These are phyloP conservation scores for Ophiocytium majus DNA, from an alignment of 352 stramenopile genomes.

Conservation along the genomic window DNA sequence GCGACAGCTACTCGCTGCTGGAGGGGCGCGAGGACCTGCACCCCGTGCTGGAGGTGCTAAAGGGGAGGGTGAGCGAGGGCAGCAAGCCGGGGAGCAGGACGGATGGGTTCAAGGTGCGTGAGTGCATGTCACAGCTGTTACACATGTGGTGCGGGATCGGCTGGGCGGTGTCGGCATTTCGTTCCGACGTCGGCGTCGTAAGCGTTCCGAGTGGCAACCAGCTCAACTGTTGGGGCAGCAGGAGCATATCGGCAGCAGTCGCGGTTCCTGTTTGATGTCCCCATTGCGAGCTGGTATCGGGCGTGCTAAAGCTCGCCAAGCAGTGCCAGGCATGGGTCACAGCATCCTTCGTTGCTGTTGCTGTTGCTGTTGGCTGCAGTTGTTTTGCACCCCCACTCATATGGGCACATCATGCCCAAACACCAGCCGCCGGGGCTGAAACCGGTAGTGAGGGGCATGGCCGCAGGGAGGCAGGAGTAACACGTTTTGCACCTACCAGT, in stretches of 20 bases:
- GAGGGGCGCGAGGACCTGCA: conserved; percentile 34
- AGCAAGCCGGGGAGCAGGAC: conserved; percentile 44
- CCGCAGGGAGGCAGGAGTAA: no score
- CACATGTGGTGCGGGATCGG: conserved; percentile 63
- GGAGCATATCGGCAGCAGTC: not conserved
- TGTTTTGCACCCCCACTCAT: no score
- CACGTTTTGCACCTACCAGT: no score
- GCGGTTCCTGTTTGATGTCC: not conserved
- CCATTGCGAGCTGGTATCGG: not conserved
- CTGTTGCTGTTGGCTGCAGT: no score
- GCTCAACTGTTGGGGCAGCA: not conserved
- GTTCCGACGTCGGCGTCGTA: not conserved
- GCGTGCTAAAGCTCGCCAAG: no score
- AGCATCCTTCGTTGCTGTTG: no score
- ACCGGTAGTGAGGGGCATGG: no score
- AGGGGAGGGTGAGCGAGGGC: conserved; percentile 27
- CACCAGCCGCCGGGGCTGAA: no score
- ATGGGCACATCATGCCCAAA: no score
- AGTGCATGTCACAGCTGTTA: no score
- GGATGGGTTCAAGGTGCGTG: conserved; percentile 60
- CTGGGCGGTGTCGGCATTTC: conserved; percentile 62
- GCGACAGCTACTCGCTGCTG: conserved; percentile 45
- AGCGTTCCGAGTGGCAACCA: not conserved
- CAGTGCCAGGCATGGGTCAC: no score
- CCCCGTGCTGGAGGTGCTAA: conserved; percentile 50